Base-by-base conservation (phyloP, 2,329 filamentous ascomycete species). In the Cladosporium sphaerospermum region DNA sequence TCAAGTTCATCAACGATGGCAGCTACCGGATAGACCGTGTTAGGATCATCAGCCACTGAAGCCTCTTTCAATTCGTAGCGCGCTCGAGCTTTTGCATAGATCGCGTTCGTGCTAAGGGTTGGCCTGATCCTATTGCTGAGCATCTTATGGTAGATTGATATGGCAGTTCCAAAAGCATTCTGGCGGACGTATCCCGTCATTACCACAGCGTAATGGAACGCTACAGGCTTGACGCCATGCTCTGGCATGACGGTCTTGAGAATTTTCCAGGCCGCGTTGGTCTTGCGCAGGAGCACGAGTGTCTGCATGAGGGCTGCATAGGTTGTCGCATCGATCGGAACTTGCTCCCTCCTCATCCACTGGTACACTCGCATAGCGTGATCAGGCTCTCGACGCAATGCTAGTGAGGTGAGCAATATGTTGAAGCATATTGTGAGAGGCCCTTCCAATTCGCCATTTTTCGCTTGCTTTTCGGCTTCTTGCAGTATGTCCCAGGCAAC, bases 371-470 rank as follows among this genome's bases (percentile, higher is more conserved):
- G 72, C 57, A 78, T 75, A 13, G 79, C 74, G n/a, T 73, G 74
- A 18, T 73, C 65, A 28, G 83, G 62, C 56, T 86, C 78, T 52
- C 85, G 79, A 6, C 79, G 77, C 52, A 81, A 72, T 6, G 87
- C 88, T 66, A 89, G 79, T 56, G 85, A 81, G 53, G 79, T 76
- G 4, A 96, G 73, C 32, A 96, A 71, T 50, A 82, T 77, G 64
- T 96, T 96, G 88, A 88, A 96, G 64, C 89, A 81, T 32, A 77
- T 73, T 2, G 83, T 83, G 18, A 78, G 73, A 1, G 77, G 73
- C 1, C 81, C 77, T 14, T 75, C 65, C 1, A 82, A 66, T 11
- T 74, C 46, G 1, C 71, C 56, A 76, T 73, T 10, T 70, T 68
- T 18, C 2, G 61, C 54, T 28, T 63, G 54, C 50, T 50, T 31